A percentile compares a stretch with the other conserved stretches of the same genome.
These are phyloP conservation scores for Acacia crassicarpa DNA, from an alignment of 306 rosid genomes.

Conservation along the genomic window DNA sequence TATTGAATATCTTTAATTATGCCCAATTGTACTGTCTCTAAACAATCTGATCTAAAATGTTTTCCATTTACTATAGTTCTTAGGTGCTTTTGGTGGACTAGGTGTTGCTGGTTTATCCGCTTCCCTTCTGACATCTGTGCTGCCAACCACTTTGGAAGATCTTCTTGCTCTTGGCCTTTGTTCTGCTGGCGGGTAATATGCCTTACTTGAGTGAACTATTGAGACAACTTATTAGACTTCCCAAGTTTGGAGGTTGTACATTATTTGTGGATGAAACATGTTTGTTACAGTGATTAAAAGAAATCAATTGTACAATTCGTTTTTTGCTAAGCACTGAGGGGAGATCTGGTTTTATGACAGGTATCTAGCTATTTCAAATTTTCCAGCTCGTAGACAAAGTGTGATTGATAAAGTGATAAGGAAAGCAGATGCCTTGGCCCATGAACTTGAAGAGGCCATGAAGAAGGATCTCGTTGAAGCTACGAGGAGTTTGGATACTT, in stretches of 20 bases:
- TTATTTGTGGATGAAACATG: neutral
- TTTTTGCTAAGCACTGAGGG: conserved; percentile 10
- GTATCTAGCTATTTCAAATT: conserved; percentile 67
- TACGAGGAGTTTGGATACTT: conserved; percentile 54
- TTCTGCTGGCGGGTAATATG: conserved; percentile 92
- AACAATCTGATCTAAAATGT: conserved; percentile 25
- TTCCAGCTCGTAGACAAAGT: conserved; percentile 68
- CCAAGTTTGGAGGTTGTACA: neutral
- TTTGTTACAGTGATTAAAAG: neutral
- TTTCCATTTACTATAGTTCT: conserved; percentile 46
- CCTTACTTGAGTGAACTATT: conserved; percentile 17
- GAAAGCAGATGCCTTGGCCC: conserved; percentile 68
- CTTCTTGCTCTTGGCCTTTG: conserved; percentile 98
- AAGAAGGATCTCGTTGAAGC: conserved; percentile 76
- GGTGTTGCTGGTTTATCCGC: conserved; percentile 97
- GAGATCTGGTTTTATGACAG: conserved; percentile 41
- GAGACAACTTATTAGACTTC: neutral
- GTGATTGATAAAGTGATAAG: conserved; percentile 74
- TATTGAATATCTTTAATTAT: neutral
- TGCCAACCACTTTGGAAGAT: conserved; percentile 84
- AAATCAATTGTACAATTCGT: neutral
- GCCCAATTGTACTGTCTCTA: neutral
- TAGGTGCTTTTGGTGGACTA: conserved; percentile 85
- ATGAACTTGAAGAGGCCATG: conserved; percentile 86
- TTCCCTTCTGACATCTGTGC: conserved; percentile 87